These are phyloP conservation scores for Pseudogymnoascus sp. DNA, from an alignment of 2,329 filamentous ascomycete genomes.

Conservation along the genomic window DNA sequence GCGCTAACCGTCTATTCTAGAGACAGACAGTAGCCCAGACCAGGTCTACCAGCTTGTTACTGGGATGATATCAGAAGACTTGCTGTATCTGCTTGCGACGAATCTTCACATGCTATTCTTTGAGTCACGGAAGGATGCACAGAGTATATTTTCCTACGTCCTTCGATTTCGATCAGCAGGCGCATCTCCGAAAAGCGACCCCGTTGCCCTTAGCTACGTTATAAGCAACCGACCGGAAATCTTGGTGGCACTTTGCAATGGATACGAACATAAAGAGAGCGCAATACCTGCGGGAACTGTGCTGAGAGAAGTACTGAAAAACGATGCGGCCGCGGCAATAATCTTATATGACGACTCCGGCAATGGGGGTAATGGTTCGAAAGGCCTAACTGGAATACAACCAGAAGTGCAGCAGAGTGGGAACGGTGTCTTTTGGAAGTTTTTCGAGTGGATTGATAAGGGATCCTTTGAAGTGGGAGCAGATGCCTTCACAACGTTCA, in stretches of 20 bases:
- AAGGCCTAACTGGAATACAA: slow-evolving; percentile 70
- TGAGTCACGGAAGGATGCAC: slow-evolving; percentile 90
- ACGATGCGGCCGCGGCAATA: slow-evolving; percentile 81
- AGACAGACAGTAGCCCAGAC: slow-evolving; percentile 77
- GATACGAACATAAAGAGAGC: slow-evolving; percentile 84
- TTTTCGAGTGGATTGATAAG: slow-evolving; percentile 96
- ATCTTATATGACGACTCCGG: slow-evolving; percentile 87
- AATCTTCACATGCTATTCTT: slow-evolving; percentile 83
- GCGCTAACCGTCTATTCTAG: slow-evolving; percentile 36
- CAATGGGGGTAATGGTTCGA: slow-evolving; percentile 60
- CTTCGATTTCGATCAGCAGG: slow-evolving; percentile 74
- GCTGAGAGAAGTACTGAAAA: slow-evolving; percentile 78
- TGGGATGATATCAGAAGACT: slow-evolving; percentile 78
- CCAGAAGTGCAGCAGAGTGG: slow-evolving; percentile 68
- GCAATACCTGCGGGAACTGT: slow-evolving; percentile 87
- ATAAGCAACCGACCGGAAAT: slow-evolving; percentile 80
- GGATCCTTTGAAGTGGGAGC: slow-evolving; percentile 94
- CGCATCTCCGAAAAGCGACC: slow-evolving; percentile 61
- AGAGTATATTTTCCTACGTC: slow-evolving; percentile 91
- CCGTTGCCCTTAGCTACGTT: slow-evolving; percentile 80
- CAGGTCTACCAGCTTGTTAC: slow-evolving; percentile 81
- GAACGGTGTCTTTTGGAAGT: slow-evolving; percentile 86
- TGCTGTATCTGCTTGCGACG: slow-evolving; percentile 74
- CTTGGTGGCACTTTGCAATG: slow-evolving; percentile 77
- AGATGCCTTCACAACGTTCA: slow-evolving; percentile 95